Base-by-base conservation (phyloP, 129 eudicot species). In the Escallonia rubra region DNA sequence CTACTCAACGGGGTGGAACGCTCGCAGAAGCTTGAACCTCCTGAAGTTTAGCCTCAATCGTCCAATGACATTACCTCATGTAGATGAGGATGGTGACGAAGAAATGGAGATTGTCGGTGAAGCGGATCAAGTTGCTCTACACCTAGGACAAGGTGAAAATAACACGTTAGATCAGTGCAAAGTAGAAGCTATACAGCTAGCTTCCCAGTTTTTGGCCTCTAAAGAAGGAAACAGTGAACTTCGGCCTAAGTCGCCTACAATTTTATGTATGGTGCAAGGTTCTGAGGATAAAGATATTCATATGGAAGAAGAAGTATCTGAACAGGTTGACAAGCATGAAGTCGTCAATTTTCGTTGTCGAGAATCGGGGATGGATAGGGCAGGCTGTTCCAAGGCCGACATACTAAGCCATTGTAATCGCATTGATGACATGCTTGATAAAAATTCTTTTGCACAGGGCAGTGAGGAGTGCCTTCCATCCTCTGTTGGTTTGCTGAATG, bases 101-200 rank as follows among this genome's bases (percentile, higher is more conserved):
- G 96, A 83, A 73, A 93, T 93, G 98, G 98, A 93, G 76, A 92
- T 92, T 40, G 89, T 78, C 40, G 90, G 89, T 67, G 91, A 83
- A 59, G 79, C 86, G 42, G 87, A 79, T 7, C 67, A 70, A 63
- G 64, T 73, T 72, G 70, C 53, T 42, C 23, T 59, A 34, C 67
- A 72, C 50, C 49, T 69, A 54, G 85, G 65, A 61, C 79, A 74
- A 57, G 58, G 59, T 40, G 80, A 78, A 48, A 80, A 50, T 57
- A 50, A 66, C 11, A 58, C 51, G 15, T 14, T 62, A 66, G 84
- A 77, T 42, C 65, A 55, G 7, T 77, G 72, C 34, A 63, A 54
- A 70, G 52, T 8, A 45, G 53, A 63, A 59, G 59, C 46, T 72
- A 49, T 63, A 55, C 39, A 41, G 41, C 46, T 41, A 7, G 61